Conservation (phyloP, 306 rosid species). For the Carpinus fangiana region DNA sequence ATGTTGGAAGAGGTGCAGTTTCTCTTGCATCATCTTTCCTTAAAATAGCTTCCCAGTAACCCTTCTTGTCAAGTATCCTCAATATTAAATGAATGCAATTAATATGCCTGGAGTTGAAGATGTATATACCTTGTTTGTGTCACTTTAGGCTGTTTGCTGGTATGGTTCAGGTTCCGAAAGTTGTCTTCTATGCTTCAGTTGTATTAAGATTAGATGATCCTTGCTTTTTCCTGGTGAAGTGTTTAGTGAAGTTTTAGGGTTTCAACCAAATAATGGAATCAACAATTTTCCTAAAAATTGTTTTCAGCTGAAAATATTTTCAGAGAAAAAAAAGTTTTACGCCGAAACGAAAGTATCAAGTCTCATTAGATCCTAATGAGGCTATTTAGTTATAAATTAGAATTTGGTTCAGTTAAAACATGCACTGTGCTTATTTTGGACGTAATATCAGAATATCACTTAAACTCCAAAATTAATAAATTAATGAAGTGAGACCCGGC, state of each 20-base stretch:
- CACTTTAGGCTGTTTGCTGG: background rate
- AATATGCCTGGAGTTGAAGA: background rate
- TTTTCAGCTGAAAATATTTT: no score
- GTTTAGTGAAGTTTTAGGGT: background rate
- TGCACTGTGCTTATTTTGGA: background rate
- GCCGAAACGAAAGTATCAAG: background rate
- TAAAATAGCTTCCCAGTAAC: background rate
- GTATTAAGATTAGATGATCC: background rate
- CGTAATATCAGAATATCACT: background rate
- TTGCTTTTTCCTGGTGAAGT: background rate
- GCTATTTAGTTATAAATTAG: background rate
- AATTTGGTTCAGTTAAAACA: background rate
- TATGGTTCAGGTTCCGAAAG: background rate
- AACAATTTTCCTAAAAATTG: no score
- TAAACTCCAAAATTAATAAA: background rate
- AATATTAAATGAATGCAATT: background rate
- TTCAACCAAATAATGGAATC: no score
- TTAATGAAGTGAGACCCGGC: background rate
- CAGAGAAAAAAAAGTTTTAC: no score
- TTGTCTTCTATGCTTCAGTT: background rate
- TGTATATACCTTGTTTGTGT: background rate
- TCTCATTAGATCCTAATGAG: background rate
- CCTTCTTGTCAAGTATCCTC: background rate
- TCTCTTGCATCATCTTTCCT: conserved; percentile 15
- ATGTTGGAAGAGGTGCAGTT: conserved; percentile 79